Conservation (phyloP, 83 land plant species). For the Diphasiastrum complanatum region DNA sequence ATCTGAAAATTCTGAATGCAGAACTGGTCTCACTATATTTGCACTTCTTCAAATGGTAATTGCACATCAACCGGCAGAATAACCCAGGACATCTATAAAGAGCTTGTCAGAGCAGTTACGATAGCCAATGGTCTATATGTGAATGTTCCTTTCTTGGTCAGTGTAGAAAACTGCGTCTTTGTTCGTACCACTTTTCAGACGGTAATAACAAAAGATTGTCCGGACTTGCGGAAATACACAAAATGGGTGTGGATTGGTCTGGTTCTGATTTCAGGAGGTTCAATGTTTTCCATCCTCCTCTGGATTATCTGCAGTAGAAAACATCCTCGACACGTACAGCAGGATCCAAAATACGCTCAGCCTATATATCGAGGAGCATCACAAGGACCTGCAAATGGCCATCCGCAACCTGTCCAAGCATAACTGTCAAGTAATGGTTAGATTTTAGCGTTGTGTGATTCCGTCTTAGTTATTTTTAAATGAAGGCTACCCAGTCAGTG, state of each 20-base stretch:
- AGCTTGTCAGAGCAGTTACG: constrained; percentile 31
- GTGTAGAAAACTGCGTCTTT: constrained; percentile 18
- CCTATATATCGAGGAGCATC: not conserved
- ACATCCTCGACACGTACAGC: not conserved
- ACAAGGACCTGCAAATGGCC: no score
- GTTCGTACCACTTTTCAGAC: constrained; percentile 17
- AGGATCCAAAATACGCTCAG: not conserved
- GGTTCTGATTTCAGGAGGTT: constrained; percentile 15
- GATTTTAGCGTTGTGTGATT: no score
- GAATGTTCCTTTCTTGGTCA: constrained; percentile 15
- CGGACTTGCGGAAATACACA: constrained; percentile 6
- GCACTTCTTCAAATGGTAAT: constrained; percentile 31
- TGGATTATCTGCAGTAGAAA: constrained; percentile 14
- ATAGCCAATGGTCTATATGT: constrained; percentile 29
- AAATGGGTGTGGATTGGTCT: constrained; percentile 22
- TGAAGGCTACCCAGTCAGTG: no score
- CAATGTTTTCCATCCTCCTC: constrained; percentile 16
- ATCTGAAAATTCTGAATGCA: constrained; percentile 22
- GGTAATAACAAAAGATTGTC: constrained; percentile 7
- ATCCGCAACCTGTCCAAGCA: no score
- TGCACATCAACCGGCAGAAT: constrained; percentile 55
- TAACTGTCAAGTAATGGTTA: no score
- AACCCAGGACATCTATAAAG: constrained; percentile 41
- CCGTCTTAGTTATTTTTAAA: no score
- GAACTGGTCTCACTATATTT: constrained; percentile 56